These are phyloP conservation scores for Tuber borchii DNA, from an alignment of 495 filamentous ascomycete genomes.

Conservation along the genomic window DNA sequence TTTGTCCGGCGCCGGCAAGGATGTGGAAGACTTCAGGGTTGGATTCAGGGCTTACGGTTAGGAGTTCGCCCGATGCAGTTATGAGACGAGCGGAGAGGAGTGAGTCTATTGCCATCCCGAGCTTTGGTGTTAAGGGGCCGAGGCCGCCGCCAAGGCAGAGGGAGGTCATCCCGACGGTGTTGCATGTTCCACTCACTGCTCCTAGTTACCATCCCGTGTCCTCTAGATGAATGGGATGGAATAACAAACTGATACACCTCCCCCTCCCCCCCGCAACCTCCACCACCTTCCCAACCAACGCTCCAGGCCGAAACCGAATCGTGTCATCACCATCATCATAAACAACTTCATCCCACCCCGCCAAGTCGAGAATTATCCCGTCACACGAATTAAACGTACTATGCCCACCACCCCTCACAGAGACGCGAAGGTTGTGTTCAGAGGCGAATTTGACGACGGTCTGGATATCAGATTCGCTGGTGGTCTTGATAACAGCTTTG, in stretches of 20 bases:
- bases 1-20: constrained; percentile 48
- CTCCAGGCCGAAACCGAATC: constrained; percentile 9
- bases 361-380: constrained; percentile 23
- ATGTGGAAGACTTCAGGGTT: constrained; percentile 50
- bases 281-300: constrained; percentile 10
- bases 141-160: constrained; percentile 43
- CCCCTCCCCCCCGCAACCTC: constrained; percentile 8
- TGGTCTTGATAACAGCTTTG: not conserved
- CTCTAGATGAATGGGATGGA: too few species aligned
- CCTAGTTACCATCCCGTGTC: not conserved
- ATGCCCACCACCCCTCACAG: constrained; percentile 19
- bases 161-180: constrained; percentile 42
- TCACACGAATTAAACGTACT: constrained; percentile 18
- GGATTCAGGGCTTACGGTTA: constrained; percentile 40
- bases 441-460: not conserved
- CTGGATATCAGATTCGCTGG: not conserved
- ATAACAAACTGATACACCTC: constrained; percentile 15
- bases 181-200: constrained; percentile 21
- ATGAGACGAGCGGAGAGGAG: constrained; percentile 43
- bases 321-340: constrained; percentile 8
- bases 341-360: constrained; percentile 15
- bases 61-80: constrained; percentile 40
- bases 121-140: constrained; percentile 39
- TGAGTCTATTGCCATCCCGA: constrained; percentile 44
- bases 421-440: not conserved